A percentile compares a stretch with the other conserved stretches of the same genome.
Evolutionary conservation across 208 protist genomes (phyloP).

Genomic region (Leishmania guyanensis): DNA sequence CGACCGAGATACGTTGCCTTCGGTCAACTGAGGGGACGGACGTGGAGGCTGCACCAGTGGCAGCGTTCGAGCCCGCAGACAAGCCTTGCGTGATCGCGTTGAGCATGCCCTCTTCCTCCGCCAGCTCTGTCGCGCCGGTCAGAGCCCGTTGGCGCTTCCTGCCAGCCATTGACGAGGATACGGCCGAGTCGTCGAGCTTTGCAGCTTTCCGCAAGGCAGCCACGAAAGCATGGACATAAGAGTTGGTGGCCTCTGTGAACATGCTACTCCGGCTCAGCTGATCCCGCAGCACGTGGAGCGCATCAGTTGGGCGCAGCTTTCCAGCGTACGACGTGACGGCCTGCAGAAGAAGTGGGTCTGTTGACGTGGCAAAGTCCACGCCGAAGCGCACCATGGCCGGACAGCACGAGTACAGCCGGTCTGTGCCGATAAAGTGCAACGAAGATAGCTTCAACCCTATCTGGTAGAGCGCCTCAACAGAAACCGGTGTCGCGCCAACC

Average conservation of each 20-base stretch:
- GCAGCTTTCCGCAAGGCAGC: slow-evolving; percentile 70
- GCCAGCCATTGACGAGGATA: slow-evolving; percentile 8
- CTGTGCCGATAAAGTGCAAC: slow-evolving; percentile 75
- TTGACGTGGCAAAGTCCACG: slow-evolving; percentile 66
- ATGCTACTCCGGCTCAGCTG: slow-evolving; percentile 51
- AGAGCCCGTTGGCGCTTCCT: slow-evolving; percentile 41
- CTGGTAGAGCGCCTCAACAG: slow-evolving; percentile 71
- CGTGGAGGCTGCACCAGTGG: background rate
- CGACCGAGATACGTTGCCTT: slow-evolving; percentile 36
- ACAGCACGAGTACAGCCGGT: slow-evolving; percentile 70
- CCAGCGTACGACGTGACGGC: slow-evolving; percentile 69
- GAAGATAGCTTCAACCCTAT: slow-evolving; percentile 77
- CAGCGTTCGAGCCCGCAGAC: background rate
- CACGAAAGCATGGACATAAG: slow-evolving; percentile 62
- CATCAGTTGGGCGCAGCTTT: slow-evolving; percentile 66
- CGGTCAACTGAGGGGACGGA: background rate
- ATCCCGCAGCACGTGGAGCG: slow-evolving; percentile 42
- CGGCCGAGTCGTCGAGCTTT: slow-evolving; percentile 51
- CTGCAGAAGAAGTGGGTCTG: slow-evolving; percentile 74
- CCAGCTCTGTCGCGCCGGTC: slow-evolving; percentile 12
- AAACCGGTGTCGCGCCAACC: slow-evolving; percentile 56
- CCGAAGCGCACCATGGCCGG: slow-evolving; percentile 73
- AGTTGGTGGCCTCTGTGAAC: slow-evolving; percentile 53
- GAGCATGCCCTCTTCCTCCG: slow-evolving; percentile 45
- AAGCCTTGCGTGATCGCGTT: slow-evolving; percentile 42